phyloP scores from a whole-genome alignment of 345 rosid genomes.

The Moricandia moricandioides region DNA sequence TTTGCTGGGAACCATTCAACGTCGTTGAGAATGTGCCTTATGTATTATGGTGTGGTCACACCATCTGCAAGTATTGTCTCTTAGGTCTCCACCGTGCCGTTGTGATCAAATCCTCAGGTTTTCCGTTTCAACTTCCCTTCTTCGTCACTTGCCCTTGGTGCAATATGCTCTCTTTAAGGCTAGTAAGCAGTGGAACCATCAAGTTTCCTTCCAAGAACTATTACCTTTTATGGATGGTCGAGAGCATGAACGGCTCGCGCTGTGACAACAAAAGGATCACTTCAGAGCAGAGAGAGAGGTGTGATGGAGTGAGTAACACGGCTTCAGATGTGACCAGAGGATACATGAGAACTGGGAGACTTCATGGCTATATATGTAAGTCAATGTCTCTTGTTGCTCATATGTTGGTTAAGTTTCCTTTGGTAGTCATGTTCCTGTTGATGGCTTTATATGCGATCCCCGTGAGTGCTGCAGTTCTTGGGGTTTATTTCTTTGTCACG shows the following conservation, averaged over 20 bases:
- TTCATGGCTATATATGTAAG: constrained; percentile 47
- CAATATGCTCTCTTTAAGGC: constrained; percentile 50
- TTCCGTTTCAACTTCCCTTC: constrained; percentile 51
- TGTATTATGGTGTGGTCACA: constrained; percentile 77
- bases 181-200: constrained; percentile 52
- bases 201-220: constrained; percentile 64
- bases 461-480: constrained; percentile 59
- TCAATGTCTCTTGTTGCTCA: constrained; percentile 54
- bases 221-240: constrained; percentile 74
- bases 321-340: constrained; percentile 4
- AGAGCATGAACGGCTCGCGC: constrained; percentile 49
- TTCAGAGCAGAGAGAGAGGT: constrained; percentile 29
- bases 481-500: constrained; percentile 56
- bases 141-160: constrained; percentile 77
- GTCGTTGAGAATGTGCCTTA: constrained; percentile 65
- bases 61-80: constrained; percentile 63
- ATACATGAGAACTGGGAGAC: constrained; percentile 40
- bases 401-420: constrained; percentile 56
- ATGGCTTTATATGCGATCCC: constrained; percentile 61
- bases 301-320: constrained; percentile 26
- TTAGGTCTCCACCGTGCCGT: constrained; percentile 56
- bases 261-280: constrained; percentile 1
- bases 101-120: constrained; percentile 44
- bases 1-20: constrained; percentile 74
- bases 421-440: constrained; percentile 52